A percentile compares a stretch with the other conserved stretches of the same genome.
These are phyloP conservation scores for Platanthera zijinensis DNA, from an alignment of 106 monocot genomes.

Conservation along the genomic window DNA sequence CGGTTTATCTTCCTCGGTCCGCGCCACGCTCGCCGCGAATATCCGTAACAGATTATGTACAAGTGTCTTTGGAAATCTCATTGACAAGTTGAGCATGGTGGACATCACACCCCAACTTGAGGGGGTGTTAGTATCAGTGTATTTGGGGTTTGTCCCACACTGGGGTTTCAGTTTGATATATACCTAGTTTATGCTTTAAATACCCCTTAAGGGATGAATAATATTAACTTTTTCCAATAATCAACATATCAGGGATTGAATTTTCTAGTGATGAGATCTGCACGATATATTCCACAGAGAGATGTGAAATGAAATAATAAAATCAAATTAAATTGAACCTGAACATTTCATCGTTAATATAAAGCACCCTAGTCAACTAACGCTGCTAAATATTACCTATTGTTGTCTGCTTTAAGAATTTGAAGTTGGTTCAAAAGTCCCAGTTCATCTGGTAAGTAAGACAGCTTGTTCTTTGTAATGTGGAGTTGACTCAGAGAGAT, in stretches of 20 bases:
- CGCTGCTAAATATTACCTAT: conserved; percentile 38
- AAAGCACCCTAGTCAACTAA: neutral
- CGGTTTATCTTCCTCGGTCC: too few species aligned
- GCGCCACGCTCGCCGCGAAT: too few species aligned
- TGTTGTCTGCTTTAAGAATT: conserved; percentile 56
- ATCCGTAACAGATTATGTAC: too few species aligned
- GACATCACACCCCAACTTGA: too few species aligned
- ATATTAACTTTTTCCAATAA: too few species aligned
- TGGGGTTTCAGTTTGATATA: too few species aligned
- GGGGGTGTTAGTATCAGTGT: too few species aligned
- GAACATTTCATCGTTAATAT: conserved; percentile 1
- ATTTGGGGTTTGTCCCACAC: too few species aligned
- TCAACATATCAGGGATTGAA: neutral
- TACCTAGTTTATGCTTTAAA: too few species aligned
- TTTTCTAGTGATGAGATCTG: neutral
- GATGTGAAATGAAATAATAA: neutral
- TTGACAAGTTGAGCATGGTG: too few species aligned
- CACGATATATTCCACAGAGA: neutral
- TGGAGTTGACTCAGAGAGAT: conserved; percentile 60
- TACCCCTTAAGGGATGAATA: too few species aligned
- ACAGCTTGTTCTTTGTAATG: conserved; percentile 68
- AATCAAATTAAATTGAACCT: neutral
- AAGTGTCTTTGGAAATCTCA: too few species aligned
- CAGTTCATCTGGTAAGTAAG: conserved; percentile 64
- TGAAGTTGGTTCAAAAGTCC: conserved; percentile 61